These are phyloP conservation scores for Candida suzukii DNA, from an alignment of 805 yeast genomes.

Conservation along the genomic window DNA sequence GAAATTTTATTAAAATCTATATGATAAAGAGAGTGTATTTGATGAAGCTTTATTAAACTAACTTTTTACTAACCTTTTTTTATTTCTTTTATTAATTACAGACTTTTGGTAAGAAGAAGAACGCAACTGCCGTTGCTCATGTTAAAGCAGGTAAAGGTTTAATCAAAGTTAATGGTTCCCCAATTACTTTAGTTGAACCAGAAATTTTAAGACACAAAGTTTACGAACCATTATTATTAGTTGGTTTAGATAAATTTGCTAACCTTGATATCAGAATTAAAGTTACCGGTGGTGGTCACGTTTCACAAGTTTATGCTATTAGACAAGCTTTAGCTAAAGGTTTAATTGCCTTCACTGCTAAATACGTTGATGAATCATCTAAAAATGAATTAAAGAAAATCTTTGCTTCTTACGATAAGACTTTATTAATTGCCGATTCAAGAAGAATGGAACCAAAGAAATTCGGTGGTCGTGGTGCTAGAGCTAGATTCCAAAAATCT, in stretches of 20 bases:
- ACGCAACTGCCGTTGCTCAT: slow-evolving; percentile 99
- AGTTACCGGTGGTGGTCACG: slow-evolving; percentile 99
- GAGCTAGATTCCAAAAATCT: slow-evolving; percentile 99
- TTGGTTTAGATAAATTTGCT: slow-evolving; percentile 98
- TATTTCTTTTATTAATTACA: slow-evolving; percentile 27
- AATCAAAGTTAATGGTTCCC: slow-evolving; percentile 98
- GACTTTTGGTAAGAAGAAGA: slow-evolving; percentile 99
- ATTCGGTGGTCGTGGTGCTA: slow-evolving; percentile 99
- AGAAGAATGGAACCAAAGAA: slow-evolving; percentile 99
- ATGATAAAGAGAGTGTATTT: not conserved
- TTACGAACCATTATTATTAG: slow-evolving; percentile 97
- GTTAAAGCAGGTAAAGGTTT: slow-evolving; percentile 99
- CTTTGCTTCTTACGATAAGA: slow-evolving; percentile 96
- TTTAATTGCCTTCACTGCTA: slow-evolving; percentile 98
- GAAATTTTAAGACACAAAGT: slow-evolving; percentile 99
- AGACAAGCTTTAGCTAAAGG: slow-evolving; percentile 99
- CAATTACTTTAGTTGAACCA: slow-evolving; percentile 98
- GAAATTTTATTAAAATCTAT: slow-evolving; percentile 1
- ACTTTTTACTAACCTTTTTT: not conserved
- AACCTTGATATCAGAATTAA: slow-evolving; percentile 97
- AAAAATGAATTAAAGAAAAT: slow-evolving; percentile 99
- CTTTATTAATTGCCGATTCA: slow-evolving; percentile 98
- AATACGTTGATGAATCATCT: slow-evolving; percentile 98
- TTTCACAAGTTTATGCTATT: slow-evolving; percentile 98
- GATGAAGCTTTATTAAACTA: not conserved